Conservation (phyloP, 331 rosid genomes). For the Acacia pycnantha region DNA sequence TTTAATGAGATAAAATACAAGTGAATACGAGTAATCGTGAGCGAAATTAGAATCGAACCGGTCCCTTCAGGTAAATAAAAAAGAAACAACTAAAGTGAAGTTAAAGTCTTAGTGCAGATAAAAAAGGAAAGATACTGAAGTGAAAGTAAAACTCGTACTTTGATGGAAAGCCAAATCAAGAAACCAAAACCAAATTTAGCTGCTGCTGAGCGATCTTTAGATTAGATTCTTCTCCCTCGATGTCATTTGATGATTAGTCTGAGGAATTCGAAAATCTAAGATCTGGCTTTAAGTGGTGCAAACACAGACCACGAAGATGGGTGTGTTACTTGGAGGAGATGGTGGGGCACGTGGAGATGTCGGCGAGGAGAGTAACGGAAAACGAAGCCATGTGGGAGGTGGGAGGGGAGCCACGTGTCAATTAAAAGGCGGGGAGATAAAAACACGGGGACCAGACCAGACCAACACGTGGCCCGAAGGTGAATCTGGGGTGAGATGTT, state of each 20-base stretch:
- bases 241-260: background rate
- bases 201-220: background rate
- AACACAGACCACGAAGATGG: background rate
- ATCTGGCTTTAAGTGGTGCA: background rate
- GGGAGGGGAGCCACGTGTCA: background rate
- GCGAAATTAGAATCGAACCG: background rate
- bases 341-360: conserved; percentile 5
- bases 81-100: background rate
- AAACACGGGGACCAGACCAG: background rate
- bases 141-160: background rate
- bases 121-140: background rate
- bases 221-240: background rate
- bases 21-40: background rate
- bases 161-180: background rate
- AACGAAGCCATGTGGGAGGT: conserved; percentile 6
- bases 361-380: background rate
- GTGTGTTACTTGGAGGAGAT: background rate
- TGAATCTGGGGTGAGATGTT: background rate
- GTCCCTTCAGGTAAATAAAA: background rate
- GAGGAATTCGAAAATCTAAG: background rate
- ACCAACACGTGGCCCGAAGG: conserved; percentile 13
- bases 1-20: background rate
- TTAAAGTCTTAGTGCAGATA: too few relatives aligned
- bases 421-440: background rate
- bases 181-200: background rate